Evolutionary conservation across 768 basidiomycete genomes (phyloP).

Genomic region (Boletus rufocinnamomeus): DNA sequence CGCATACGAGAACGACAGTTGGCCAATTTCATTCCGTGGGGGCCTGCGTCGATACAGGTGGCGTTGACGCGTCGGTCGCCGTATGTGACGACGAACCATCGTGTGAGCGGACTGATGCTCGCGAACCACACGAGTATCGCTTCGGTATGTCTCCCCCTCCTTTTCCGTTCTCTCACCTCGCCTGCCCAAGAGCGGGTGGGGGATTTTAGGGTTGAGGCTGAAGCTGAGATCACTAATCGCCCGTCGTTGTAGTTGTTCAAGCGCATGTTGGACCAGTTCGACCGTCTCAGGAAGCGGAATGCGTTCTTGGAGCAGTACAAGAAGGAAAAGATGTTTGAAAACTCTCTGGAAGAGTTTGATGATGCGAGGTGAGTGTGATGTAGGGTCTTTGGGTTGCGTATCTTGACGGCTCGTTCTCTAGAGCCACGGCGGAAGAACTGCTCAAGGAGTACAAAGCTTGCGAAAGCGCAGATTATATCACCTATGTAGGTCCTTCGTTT

Average conservation of each 20-base stretch:
- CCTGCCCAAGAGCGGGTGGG: too few relatives aligned
- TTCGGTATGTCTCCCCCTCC: conserved; percentile 56
- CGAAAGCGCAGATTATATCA: conserved; percentile 93
- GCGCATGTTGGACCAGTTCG: conserved; percentile 94
- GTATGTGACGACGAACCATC: conserved; percentile 84
- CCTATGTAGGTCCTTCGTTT: conserved; percentile 57
- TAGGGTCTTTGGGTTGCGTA: not conserved
- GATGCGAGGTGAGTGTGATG: conserved; percentile 74
- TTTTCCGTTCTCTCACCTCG: too few relatives aligned
- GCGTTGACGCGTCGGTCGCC: conserved; percentile 91
- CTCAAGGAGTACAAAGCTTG: conserved; percentile 95
- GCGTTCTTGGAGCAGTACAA: conserved; percentile 98
- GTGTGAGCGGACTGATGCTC: conserved; percentile 97
- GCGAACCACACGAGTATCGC: conserved; percentile 99
- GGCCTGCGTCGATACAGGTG: conserved; percentile 97
- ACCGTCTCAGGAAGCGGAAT: conserved; percentile 80
- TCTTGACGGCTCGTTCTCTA: conserved; percentile 32
- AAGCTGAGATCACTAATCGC: not conserved
- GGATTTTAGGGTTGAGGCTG: not conserved
- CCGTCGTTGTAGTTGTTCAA: conserved; percentile 73
- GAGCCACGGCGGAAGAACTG: conserved; percentile 84
- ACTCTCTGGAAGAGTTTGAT: conserved; percentile 93
- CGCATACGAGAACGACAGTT: conserved; percentile 96
- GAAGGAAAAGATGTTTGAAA: conserved; percentile 93
- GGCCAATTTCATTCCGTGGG: conserved; percentile 99